Evolutionary conservation across 306 rosid species (phyloP).

Genomic region (Cicer pinnatifidum): DNA sequence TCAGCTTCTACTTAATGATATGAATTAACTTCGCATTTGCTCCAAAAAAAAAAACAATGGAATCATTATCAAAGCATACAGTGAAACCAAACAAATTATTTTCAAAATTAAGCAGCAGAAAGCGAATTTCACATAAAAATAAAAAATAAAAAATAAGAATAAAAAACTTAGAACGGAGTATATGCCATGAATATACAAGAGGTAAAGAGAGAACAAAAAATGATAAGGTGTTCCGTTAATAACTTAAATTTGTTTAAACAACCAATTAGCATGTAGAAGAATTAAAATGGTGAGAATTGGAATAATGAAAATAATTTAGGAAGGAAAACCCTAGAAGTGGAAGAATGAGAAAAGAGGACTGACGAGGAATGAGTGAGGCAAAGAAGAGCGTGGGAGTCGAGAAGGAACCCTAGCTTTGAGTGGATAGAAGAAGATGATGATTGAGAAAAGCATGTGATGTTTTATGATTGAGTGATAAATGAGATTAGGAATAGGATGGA

Average conservation of each 20-base stretch:
- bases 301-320: background rate
- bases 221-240: background rate
- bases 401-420: slow-evolving; percentile 38
- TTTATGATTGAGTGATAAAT: background rate
- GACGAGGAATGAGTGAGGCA: slow-evolving; percentile 35
- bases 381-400: slow-evolving; percentile 11
- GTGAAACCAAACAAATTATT: background rate
- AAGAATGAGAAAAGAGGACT: slow-evolving; percentile 36
- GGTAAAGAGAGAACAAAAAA: background rate
- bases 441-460: background rate
- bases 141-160: background rate
- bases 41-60: background rate
- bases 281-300: background rate
- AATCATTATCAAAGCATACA: slow-evolving; percentile 28
- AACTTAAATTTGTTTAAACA: too few species aligned
- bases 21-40: background rate
- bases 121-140: background rate
- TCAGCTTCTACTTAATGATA: background rate
- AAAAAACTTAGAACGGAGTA: background rate
- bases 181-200: background rate
- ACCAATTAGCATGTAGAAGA: too few species aligned
- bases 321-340: slow-evolving; percentile 39
- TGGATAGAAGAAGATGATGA: background rate
- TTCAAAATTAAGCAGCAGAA: background rate
- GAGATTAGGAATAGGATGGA: background rate